phyloP scores from a whole-genome alignment of 2,329 filamentous ascomycete species.

The Aspergillus quadricinctus region DNA sequence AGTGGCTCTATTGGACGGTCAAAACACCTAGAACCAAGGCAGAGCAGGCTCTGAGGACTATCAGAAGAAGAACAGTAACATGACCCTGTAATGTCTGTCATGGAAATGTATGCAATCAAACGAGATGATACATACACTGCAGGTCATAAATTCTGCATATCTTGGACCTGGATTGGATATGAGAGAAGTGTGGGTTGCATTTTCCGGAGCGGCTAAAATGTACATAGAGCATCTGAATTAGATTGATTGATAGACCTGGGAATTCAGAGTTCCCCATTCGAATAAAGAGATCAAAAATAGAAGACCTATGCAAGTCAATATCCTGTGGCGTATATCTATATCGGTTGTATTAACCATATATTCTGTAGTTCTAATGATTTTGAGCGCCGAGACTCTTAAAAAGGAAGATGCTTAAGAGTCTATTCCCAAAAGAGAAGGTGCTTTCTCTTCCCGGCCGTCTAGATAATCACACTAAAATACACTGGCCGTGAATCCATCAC shows the following conservation, averaged over 20 bases:
- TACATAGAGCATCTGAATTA: background rate
- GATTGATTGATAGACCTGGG: background rate
- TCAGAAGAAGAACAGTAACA: background rate
- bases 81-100: background rate
- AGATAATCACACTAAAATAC: background rate
- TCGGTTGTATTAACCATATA: no score
- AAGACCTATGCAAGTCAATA: background rate
- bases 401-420: background rate
- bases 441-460: background rate
- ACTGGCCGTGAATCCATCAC: background rate
- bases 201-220: background rate
- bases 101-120: background rate
- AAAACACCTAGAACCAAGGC: slow-evolving; percentile 10
- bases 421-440: background rate
- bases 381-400: background rate
- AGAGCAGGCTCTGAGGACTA: background rate
- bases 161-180: background rate
- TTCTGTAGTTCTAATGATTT: background rate
- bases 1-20: slow-evolving; percentile 28
- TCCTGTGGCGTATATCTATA: background rate
- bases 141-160: background rate
- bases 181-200: background rate
- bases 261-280: background rate
- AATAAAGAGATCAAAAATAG: background rate
- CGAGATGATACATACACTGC: background rate